A percentile compares a stretch with the other conserved stretches of the same genome.
These are phyloP conservation scores for Lenwebbia sp. DNA, from an alignment of 345 rosid species.

Conservation along the genomic window DNA sequence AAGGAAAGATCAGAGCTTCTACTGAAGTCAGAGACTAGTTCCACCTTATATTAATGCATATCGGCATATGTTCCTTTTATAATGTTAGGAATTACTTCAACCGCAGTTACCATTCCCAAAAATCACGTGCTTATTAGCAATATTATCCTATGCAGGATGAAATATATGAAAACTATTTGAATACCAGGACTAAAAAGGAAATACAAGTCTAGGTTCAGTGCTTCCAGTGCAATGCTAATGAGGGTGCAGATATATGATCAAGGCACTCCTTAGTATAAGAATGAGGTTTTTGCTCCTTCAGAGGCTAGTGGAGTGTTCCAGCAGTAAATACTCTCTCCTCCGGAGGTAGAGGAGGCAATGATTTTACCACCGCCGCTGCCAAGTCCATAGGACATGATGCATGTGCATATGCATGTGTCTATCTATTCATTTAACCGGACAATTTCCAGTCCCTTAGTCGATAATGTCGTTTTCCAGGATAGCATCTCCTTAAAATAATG, in stretches of 20 bases:
- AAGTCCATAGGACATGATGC: not conserved
- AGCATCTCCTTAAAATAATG: not conserved
- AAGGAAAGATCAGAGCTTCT: not conserved
- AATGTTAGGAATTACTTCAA: not conserved
- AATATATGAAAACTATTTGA: not conserved
- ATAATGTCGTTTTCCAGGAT: not conserved
- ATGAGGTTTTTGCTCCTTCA: not conserved
- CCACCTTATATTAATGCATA: not conserved
- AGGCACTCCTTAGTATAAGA: not conserved
- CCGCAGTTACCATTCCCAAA: not conserved
- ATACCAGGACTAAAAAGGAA: not conserved
- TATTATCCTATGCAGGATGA: not conserved
- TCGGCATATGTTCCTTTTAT: not conserved
- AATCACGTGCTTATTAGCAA: not conserved
- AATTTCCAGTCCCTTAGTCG: not conserved
- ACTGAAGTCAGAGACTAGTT: not conserved
- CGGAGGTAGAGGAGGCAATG: not conserved
- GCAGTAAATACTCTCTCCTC: not conserved
- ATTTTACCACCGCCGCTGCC: not conserved
- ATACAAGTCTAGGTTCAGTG: not conserved
- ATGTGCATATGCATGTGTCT: not conserved
- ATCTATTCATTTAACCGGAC: not conserved
- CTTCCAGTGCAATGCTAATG: not conserved
- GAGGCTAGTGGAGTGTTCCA: not conserved
- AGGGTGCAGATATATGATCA: not conserved